phyloP scores from a whole-genome alignment of 139 green algal species.

The Chlamydomonas urium region DNA sequence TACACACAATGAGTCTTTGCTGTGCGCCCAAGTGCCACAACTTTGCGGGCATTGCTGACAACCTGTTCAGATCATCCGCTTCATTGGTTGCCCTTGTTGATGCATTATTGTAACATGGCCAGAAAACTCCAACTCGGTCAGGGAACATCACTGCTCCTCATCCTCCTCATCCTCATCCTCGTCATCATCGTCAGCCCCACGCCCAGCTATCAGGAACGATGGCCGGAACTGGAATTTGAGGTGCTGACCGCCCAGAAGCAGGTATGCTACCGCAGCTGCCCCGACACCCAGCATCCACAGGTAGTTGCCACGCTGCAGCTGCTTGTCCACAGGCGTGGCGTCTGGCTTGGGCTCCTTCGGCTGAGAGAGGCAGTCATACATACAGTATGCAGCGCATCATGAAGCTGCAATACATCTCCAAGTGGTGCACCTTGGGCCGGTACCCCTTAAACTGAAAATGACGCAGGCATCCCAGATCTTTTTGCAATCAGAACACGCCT shows the following conservation, averaged over 20 bases:
- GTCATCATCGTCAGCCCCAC: conserved; percentile 8
- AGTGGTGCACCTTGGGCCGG: neutral
- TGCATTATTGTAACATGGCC: too few relatives aligned
- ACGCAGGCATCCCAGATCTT: neutral
- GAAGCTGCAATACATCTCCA: neutral
- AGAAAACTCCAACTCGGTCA: too few relatives aligned
- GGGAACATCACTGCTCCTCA: too few relatives aligned
- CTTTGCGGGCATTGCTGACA: too few relatives aligned
- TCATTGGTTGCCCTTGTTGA: too few relatives aligned
- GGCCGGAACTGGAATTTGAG: neutral
- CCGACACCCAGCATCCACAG: conserved; percentile 3
- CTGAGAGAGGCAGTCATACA: neutral
- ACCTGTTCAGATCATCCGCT: too few relatives aligned
- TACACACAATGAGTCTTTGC: too few relatives aligned
- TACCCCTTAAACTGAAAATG: too few relatives aligned
- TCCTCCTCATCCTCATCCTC: neutral
- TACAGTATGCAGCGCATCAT: neutral
- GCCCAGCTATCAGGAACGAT: neutral
- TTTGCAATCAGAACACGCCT: neutral
- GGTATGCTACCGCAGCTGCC: neutral
- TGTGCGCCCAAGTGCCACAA: too few relatives aligned
- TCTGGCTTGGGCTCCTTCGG: neutral
- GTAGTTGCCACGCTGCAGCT: neutral
- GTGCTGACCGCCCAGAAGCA: conserved; percentile 1
- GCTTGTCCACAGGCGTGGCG: neutral